A percentile compares a stretch with the other conserved stretches of the same genome.
phyloP scores from a whole-genome alignment of 106 monocot genomes.

The Amphibolis antarctica region DNA sequence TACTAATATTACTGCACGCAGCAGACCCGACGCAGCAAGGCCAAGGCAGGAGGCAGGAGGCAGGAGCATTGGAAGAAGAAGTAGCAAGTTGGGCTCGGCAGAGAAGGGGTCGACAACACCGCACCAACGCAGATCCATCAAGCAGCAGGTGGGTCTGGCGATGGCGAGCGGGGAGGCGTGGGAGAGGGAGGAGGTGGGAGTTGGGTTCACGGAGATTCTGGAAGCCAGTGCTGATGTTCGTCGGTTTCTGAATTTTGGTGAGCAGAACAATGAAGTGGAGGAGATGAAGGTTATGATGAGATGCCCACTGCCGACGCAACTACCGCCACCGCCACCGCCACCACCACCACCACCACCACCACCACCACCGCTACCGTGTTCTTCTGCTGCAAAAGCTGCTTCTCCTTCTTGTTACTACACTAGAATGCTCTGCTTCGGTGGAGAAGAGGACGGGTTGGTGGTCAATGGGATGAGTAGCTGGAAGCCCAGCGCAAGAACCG shows the following conservation, averaged over 20 bases:
- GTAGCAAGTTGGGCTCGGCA: no score
- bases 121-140: no score
- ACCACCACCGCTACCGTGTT: background rate
- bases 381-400: background rate
- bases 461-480: background rate
- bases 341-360: background rate
- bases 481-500: background rate
- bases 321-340: no score
- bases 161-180: background rate
- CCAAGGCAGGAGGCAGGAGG: no score
- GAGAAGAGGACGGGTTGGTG: conserved; percentile 1
- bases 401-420: background rate
- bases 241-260: conserved; percentile 5
- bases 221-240: background rate
- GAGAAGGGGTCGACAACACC: no score
- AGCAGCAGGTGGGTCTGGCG: background rate
- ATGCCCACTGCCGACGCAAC: no score
- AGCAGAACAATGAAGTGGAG: background rate
- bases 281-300: background rate
- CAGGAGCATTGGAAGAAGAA: no score
- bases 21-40: no score
- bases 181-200: background rate
- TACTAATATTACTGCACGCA: no score
- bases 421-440: conserved; percentile 13
- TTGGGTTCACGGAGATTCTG: conserved; percentile 3